Evolutionary conservation across 169 alveolate genomes (phyloP), one percentile per base, ranked within the genome.

Genomic region (Sarcocystis neurona): DNA sequence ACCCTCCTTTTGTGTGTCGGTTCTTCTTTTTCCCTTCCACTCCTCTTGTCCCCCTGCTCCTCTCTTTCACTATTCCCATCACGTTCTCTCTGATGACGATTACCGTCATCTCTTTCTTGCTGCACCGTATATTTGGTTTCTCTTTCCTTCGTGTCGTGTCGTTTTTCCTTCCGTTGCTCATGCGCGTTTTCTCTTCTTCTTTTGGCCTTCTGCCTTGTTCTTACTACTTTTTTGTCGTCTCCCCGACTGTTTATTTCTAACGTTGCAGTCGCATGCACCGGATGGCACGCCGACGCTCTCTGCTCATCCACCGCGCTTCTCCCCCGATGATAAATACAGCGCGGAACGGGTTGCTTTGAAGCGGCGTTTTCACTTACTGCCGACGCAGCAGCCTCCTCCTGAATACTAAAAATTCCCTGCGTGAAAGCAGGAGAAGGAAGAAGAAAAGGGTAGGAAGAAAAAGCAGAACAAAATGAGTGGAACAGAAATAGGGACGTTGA

Each of bases 261-360:
- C 44, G 37, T 39, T 46, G 60, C 44, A 89, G 82, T 5, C 80
- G 58, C 86, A 80, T 34, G 79, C 89, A 34, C 88, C 92, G 56
- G 89, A 88, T 6, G 94, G 94, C 68, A 77, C 43, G 47, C 94
- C 93, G 48, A 97, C 99, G 27, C 94, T 93, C 90, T 94, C 98
- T 18, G 98, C 99, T 32, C 99, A 97, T 87, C 99, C 99, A 10
- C 97, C 98, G 30, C 95, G 97, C 85, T 97, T 97, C 88, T 97
- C 98, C 18, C 98, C 98, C 32, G 98, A 97, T 70, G 99, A 97
- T 88, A 95, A 95, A 60, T 96, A 92, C 88, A 94, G 97, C 27
- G 93, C 95, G 30, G 95, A 96, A 72, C 89, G 98, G 66, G 93
- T 96, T 30, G 91, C 94, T 23, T 91, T 96, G 90, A 96, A 96